These are phyloP conservation scores for Pseudodiploospora longispora DNA, from an alignment of 2,329 filamentous ascomycete species.

Conservation along the genomic window DNA sequence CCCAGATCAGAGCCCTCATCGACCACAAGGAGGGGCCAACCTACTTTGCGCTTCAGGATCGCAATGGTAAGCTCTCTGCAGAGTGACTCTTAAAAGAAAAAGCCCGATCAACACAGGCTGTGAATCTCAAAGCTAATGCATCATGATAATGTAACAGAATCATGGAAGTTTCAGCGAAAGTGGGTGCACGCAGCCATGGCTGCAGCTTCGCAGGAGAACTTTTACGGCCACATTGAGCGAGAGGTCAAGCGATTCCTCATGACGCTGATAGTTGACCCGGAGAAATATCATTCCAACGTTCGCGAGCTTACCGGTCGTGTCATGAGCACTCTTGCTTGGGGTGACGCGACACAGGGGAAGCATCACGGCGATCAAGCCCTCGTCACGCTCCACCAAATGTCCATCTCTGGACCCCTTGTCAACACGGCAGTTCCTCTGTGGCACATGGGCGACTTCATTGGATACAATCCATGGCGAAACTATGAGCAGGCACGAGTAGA, in stretches of 20 bases:
- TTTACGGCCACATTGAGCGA: constrained; percentile 40
- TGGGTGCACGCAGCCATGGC: constrained; percentile 44
- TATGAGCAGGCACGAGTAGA: constrained; percentile 36
- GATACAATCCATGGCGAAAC: constrained; percentile 39
- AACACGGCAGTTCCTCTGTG: constrained; percentile 43
- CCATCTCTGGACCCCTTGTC: constrained; percentile 41
- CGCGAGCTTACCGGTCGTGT: constrained; percentile 42
- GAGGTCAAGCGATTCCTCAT: constrained; percentile 38
- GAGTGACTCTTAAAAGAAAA: not conserved
- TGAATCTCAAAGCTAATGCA: not conserved
- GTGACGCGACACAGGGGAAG: constrained; percentile 38
- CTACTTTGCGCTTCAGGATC: constrained; percentile 42
- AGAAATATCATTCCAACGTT: constrained; percentile 35
- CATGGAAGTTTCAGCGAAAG: constrained; percentile 30
- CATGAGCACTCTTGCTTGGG: constrained; percentile 42
- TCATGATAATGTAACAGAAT: not conserved
- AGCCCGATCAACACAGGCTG: not conserved
- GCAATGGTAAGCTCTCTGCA: constrained; percentile 5
- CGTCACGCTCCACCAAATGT: constrained; percentile 41
- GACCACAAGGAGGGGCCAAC: constrained; percentile 39
- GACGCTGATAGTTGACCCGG: constrained; percentile 38
- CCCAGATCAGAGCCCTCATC: constrained; percentile 41
- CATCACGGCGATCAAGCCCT: constrained; percentile 39
- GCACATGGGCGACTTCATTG: constrained; percentile 31
- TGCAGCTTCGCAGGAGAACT: constrained; percentile 30